Evolutionary conservation across 352 stramenopile species (phyloP), one percentile per base, ranked within the genome.

Genomic region (Pythium phragmitis): DNA sequence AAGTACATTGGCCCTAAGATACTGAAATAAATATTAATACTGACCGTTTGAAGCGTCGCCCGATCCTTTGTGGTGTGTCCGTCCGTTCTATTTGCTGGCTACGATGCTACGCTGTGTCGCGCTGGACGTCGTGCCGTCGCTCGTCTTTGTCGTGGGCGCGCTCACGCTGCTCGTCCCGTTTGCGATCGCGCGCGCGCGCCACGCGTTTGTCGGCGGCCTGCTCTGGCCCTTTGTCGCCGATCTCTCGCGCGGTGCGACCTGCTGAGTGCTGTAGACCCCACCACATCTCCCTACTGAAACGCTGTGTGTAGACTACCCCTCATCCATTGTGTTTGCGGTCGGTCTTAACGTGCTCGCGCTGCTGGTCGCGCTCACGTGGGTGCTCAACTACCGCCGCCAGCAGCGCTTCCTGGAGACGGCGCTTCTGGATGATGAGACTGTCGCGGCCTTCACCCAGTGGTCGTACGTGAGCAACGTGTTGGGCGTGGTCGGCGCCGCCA

Each of bases 351-450:
- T 71, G 36, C 70, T 82, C 36, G 74, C 73, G 16, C 63, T 87
- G 55, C 54, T 87, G 30, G 49, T 87, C 14, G 72, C 72, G n/a
- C 59, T 79, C 57, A 74, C 69, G 53, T 87, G 78, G 75, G 73
- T 67, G 53, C 80, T 89, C 66, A 89, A 89, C 68, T 74, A 76
- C 67, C 66, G 79, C 49, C 79, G 83, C 57, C 80, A 87, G 60
- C 65, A 84, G 49, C 69, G 57, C 1, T 75, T 82, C 37, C 55
- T 87, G 45, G 64, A 70, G 26, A 63, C 66, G 36, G 74, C 69
- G 45, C 21, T 82, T 9, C 70, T 76, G 7, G 76, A 75, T 48
- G 75, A 72, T 1, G 71, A 78, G 34, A 47, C 74, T 21, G 70
- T 67, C 7, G 33, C 28, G 5, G 26, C 37, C 11, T 66, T 78